Conservation (phyloP, 768 basidiomycete species). For the Amanita subjunquillea region DNA sequence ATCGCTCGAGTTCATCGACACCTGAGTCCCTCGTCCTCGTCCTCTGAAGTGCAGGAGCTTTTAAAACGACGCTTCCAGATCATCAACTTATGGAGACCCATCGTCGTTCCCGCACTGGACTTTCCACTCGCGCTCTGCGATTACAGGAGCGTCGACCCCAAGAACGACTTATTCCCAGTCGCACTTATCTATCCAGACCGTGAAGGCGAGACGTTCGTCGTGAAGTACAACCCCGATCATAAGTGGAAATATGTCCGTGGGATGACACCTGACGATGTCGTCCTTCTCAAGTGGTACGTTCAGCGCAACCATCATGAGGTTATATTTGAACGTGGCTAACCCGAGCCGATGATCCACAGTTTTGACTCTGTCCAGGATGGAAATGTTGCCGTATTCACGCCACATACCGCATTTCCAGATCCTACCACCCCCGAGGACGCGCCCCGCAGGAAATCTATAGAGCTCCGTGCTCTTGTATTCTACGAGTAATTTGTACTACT, state of each 20-base stretch:
- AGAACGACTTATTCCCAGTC: slow-evolving; percentile 31
- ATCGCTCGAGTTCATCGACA: slow-evolving; percentile 39
- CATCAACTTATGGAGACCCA: slow-evolving; percentile 54
- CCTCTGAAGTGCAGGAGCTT: slow-evolving; percentile 30
- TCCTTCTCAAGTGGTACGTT: slow-evolving; percentile 43
- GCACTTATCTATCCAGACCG: slow-evolving; percentile 36
- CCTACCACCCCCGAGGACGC: slow-evolving; percentile 30
- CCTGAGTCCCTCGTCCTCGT: slow-evolving; percentile 14
- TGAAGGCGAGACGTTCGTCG: slow-evolving; percentile 41
- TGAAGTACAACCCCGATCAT: slow-evolving; percentile 34
- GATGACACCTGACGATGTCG: slow-evolving; percentile 37
- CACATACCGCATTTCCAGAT: slow-evolving; percentile 41
- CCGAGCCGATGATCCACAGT: slow-evolving; percentile 10
- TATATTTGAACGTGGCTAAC: background rate
- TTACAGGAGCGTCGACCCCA: slow-evolving; percentile 30
- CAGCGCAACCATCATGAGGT: too few species aligned
- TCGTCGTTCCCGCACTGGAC: slow-evolving; percentile 33
- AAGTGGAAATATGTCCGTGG: slow-evolving; percentile 38
- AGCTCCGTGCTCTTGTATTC: slow-evolving; percentile 6
- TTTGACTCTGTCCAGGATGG: slow-evolving; percentile 27
- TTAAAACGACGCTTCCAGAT: slow-evolving; percentile 43
- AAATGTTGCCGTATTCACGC: slow-evolving; percentile 33
- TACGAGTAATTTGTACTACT: too few species aligned
- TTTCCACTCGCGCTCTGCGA: slow-evolving; percentile 44
- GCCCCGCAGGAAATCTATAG: slow-evolving; percentile 18